A percentile compares a stretch with the other conserved stretches of the same genome.
These are phyloP conservation scores for Iberis pinnata DNA, from an alignment of 345 rosid species.

Conservation along the genomic window DNA sequence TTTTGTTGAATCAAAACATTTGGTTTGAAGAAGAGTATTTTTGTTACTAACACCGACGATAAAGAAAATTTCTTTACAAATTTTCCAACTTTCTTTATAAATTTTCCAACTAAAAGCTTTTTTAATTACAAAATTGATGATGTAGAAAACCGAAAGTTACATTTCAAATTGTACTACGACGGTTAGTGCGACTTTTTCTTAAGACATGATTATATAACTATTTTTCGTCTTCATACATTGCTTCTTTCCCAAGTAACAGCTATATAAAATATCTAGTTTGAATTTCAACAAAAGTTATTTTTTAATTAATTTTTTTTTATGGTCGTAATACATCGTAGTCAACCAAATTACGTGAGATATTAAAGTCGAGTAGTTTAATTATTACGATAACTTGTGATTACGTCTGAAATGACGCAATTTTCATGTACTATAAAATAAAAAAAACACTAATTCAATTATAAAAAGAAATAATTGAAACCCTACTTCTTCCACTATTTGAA, in stretches of 20 bases:
- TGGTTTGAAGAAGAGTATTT: no score
- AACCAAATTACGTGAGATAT: conserved; percentile 7
- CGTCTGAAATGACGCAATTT: conserved; percentile 18
- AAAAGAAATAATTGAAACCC: neutral
- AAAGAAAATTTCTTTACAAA: no score
- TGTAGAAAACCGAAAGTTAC: no score
- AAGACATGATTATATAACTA: no score
- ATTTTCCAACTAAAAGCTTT: no score
- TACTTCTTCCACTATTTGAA: conserved; percentile 10
- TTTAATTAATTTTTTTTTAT: no score
- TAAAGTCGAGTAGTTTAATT: neutral
- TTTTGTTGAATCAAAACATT: no score
- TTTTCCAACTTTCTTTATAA: no score
- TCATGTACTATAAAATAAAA: neutral
- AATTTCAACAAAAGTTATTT: neutral
- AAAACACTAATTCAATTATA: neutral
- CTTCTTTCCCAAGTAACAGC: conserved; percentile 17
- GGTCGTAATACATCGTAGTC: neutral
- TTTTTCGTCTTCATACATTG: neutral
- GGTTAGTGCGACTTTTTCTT: no score
- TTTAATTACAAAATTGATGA: no score
- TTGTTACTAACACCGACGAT: no score
- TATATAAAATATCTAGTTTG: neutral
- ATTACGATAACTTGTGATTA: neutral
- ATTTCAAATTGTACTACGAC: no score